Evolutionary conservation across 352 stramenopile genomes (phyloP).

Genomic region (Phytophthora uliginosa): DNA sequence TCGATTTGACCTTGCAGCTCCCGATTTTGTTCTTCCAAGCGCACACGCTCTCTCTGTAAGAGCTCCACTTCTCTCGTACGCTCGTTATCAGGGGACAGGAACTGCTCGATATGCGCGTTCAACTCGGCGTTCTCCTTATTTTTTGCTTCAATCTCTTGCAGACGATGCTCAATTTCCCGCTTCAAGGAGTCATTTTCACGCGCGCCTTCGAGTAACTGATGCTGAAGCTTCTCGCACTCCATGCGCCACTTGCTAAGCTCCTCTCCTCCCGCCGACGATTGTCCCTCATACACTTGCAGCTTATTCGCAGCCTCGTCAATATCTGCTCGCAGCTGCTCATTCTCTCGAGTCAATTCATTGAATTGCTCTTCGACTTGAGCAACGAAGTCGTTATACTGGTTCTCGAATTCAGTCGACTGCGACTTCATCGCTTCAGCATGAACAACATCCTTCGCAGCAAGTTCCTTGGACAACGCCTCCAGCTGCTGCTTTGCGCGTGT

Average conservation of each 20-base stretch:
- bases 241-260: conserved; percentile 61
- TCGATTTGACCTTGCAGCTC: conserved; percentile 59
- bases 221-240: conserved; percentile 61
- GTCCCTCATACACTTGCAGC: conserved; percentile 38
- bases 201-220: conserved; percentile 43
- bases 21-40: conserved; percentile 73
- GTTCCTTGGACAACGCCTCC: conserved; percentile 52
- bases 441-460: conserved; percentile 56
- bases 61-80: conserved; percentile 63
- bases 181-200: conserved; percentile 57
- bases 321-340: conserved; percentile 59
- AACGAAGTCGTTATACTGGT: conserved; percentile 67
- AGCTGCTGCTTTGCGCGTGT: conserved; percentile 47
- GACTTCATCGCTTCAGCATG: conserved; percentile 57
- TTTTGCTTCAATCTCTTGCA: conserved; percentile 60
- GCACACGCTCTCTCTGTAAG: conserved; percentile 57
- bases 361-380: conserved; percentile 63
- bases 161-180: conserved; percentile 62
- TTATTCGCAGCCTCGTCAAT: conserved; percentile 65
- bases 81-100: conserved; percentile 65
- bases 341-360: conserved; percentile 57
- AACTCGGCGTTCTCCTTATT: conserved; percentile 62
- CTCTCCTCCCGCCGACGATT: conserved; percentile 36
- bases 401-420: conserved; percentile 64
- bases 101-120: conserved; percentile 63